phyloP scores from a whole-genome alignment of 345 rosid genomes.

The Brassica rapa region DNA sequence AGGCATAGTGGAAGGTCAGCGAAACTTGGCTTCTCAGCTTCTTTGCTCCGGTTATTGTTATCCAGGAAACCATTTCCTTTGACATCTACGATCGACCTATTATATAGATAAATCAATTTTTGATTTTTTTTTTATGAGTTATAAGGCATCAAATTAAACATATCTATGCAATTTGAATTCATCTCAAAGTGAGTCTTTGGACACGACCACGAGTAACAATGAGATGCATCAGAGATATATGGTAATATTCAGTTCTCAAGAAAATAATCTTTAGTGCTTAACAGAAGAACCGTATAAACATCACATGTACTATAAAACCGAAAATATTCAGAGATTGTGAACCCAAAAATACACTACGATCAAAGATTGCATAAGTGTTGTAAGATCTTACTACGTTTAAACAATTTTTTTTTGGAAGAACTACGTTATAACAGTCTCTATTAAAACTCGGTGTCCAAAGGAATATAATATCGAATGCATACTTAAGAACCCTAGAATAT shows the following conservation, averaged over 20 bases:
- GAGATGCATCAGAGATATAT: neutral
- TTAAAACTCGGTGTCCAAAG: neutral
- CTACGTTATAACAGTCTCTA: too few relatives aligned
- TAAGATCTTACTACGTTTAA: neutral
- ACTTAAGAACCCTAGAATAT: neutral
- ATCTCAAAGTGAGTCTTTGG: neutral
- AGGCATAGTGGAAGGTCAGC: neutral
- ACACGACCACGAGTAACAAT: too few relatives aligned
- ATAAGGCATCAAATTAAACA: neutral
- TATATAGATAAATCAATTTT: too few relatives aligned
- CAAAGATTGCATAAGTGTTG: neutral
- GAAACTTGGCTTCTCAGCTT: neutral
- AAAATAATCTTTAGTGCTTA: neutral
- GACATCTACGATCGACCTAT: neutral
- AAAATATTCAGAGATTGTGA: neutral
- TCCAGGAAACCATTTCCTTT: neutral
- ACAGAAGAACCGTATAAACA: neutral
- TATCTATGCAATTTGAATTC: too few relatives aligned
- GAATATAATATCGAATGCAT: neutral
- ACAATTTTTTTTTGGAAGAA: too few relatives aligned
- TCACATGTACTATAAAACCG: neutral
- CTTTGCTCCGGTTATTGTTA: neutral
- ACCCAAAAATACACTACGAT: neutral
- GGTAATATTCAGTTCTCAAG: neutral
- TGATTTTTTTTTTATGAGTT: too few relatives aligned